Evolutionary conservation across 1,284 basidiomycete species (phyloP).

Genomic region (Marasmius sp.): DNA sequence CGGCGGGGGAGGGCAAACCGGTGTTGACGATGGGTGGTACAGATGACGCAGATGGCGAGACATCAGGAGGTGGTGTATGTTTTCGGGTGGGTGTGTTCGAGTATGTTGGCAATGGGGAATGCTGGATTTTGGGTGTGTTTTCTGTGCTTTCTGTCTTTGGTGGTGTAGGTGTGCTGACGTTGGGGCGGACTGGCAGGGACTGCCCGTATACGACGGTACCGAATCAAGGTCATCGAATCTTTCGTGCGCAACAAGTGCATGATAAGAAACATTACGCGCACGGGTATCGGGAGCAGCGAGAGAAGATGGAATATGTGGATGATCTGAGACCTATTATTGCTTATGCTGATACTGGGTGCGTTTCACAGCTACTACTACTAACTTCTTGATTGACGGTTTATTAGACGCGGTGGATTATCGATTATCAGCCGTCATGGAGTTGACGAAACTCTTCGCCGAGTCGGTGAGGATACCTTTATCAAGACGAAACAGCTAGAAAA

Average conservation of each 20-base stretch:
- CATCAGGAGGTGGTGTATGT: conserved; percentile 95
- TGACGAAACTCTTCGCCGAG: conserved; percentile 91
- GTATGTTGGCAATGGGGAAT: too few relatives aligned
- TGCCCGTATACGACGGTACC: conserved; percentile 95
- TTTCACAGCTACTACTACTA: too few relatives aligned
- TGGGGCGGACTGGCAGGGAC: conserved; percentile 54
- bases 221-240: conserved; percentile 86
- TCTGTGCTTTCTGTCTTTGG: not conserved
- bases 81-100: too few relatives aligned
- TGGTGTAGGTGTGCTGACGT: conserved; percentile 1
- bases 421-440: conserved; percentile 98
- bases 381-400: too few relatives aligned
- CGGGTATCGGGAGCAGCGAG: conserved; percentile 70
- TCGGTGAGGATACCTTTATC: too few relatives aligned
- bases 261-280: conserved; percentile 86
- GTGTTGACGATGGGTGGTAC: conserved; percentile 85
- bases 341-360: conserved; percentile 92
- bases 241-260: conserved; percentile 84
- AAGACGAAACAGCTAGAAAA: too few relatives aligned
- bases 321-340: conserved; percentile 93
- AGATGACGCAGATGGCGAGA: conserved; percentile 97
- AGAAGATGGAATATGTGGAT: conserved; percentile 78
- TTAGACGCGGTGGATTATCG: conserved; percentile 89
- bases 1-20: conserved; percentile 63
- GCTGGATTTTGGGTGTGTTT: conserved; percentile 88